phyloP scores from a whole-genome alignment of 257 asterid species.

The Solanum virginianum region DNA sequence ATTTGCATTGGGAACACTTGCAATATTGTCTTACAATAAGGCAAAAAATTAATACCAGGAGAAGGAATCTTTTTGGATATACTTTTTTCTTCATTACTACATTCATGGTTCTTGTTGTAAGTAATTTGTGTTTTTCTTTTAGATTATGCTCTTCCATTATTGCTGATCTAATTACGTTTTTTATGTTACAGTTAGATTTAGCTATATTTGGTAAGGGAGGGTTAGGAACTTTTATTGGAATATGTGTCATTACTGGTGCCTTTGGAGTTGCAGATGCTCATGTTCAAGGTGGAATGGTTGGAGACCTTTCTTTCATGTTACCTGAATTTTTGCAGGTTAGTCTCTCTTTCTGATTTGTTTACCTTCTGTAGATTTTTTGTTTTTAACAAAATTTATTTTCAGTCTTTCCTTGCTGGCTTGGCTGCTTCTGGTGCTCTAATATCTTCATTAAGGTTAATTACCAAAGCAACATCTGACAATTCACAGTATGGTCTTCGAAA shows the following conservation, averaged over 20 bases:
- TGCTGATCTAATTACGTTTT: not conserved
- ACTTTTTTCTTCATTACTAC: slow-evolving; percentile 23
- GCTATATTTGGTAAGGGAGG: slow-evolving; percentile 38
- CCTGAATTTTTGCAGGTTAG: slow-evolving; percentile 32
- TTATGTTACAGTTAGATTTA: slow-evolving; percentile 11
- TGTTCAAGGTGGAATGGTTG: slow-evolving; percentile 47
- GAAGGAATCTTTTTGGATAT: slow-evolving; percentile 27
- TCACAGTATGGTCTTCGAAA: slow-evolving; percentile 25
- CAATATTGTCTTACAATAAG: slow-evolving; percentile 24
- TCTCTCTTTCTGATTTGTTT: not conserved
- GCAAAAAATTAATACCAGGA: slow-evolving; percentile 31
- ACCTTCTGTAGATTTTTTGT: not conserved
- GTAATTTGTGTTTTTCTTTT: not conserved
- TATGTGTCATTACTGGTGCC: slow-evolving; percentile 25
- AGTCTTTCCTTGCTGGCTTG: slow-evolving; percentile 35
- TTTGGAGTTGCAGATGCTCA: slow-evolving; percentile 43
- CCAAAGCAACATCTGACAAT: slow-evolving; percentile 27
- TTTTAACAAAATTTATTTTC: not conserved
- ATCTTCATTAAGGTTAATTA: slow-evolving; percentile 29
- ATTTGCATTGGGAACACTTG: slow-evolving; percentile 36
- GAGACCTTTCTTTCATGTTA: slow-evolving; percentile 35
- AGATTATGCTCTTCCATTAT: not conserved
- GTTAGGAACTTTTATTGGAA: slow-evolving; percentile 18
- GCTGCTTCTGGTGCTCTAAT: slow-evolving; percentile 39
- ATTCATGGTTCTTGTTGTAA: slow-evolving; percentile 25